Evolutionary conservation across 2,329 filamentous ascomycete genomes (phyloP).

Genomic region (Talaromyces sp.): DNA sequence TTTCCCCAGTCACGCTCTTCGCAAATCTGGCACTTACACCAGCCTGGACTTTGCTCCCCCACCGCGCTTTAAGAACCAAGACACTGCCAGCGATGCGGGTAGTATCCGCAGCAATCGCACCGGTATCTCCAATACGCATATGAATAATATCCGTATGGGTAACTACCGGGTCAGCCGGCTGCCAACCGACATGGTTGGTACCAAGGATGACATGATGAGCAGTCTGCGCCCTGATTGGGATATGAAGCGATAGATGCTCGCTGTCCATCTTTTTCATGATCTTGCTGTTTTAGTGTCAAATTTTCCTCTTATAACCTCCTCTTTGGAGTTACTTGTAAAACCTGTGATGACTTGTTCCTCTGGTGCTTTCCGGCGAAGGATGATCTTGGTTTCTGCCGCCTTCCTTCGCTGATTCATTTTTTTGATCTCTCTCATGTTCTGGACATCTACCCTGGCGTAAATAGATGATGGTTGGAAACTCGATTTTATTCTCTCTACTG

Average conservation of each 20-base stretch:
- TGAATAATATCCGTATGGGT: slow-evolving; percentile 74
- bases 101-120: slow-evolving; percentile 70
- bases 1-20: slow-evolving; percentile 46
- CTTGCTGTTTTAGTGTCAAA: slow-evolving; percentile 10
- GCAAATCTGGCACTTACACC: slow-evolving; percentile 53
- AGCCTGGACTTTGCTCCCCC: slow-evolving; percentile 55
- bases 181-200: slow-evolving; percentile 79
- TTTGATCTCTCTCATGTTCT: slow-evolving; percentile 1
- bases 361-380: not conserved
- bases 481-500: not conserved
- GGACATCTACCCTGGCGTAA: slow-evolving; percentile 16
- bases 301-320: not conserved
- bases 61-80: slow-evolving; percentile 48
- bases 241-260: slow-evolving; percentile 39
- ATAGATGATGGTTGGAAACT: slow-evolving; percentile 18
- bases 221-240: slow-evolving; percentile 62
- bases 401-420: slow-evolving; percentile 1
- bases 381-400: not conserved
- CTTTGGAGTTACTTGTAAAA: slow-evolving; percentile 2
- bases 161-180: slow-evolving; percentile 86
- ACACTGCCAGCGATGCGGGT: slow-evolving; percentile 48
- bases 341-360: slow-evolving; percentile 23
- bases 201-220: slow-evolving; percentile 66
- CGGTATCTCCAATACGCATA: slow-evolving; percentile 72
- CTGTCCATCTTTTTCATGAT: slow-evolving; percentile 15